These are phyloP conservation scores for Xylaria longipes DNA, from an alignment of 495 filamentous ascomycete species.

Conservation along the genomic window DNA sequence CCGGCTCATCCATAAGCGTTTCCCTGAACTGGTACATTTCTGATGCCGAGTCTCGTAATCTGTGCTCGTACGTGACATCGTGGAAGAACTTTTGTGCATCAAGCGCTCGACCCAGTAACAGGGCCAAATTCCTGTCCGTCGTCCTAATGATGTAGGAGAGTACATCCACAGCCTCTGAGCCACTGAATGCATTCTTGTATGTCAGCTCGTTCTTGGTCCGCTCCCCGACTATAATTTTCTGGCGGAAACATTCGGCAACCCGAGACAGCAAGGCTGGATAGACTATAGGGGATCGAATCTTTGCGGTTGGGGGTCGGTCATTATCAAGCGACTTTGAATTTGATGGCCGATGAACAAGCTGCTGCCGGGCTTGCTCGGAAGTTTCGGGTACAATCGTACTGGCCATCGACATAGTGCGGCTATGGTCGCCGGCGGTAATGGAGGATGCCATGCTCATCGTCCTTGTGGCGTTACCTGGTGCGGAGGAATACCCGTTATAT, in stretches of 20 bases:
- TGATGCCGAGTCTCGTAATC: constrained; percentile 83
- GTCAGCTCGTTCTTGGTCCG: constrained; percentile 95
- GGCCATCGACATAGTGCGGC: constrained; percentile 84
- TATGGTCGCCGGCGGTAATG: constrained; percentile 47
- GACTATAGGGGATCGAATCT: constrained; percentile 75
- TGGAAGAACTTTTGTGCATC: constrained; percentile 99
- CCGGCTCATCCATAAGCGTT: constrained; percentile 83
- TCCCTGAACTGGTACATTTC: constrained; percentile 98
- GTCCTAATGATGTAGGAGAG: constrained; percentile 96
- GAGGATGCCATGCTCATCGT: constrained; percentile 62
- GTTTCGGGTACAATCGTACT: constrained; percentile 69
- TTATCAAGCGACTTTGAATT: constrained; percentile 55
- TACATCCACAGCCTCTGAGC: constrained; percentile 92
- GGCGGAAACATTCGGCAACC: constrained; percentile 88
- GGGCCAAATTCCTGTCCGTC: constrained; percentile 90
- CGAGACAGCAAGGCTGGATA: constrained; percentile 91
- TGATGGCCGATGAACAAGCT: constrained; percentile 52
- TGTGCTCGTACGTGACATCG: constrained; percentile 97
- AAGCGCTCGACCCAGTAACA: constrained; percentile 89
- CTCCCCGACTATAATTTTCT: constrained; percentile 80
- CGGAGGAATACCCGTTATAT: constrained; percentile 35
- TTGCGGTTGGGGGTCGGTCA: constrained; percentile 56
- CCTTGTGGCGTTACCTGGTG: constrained; percentile 53
- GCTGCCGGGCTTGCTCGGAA: constrained; percentile 44
- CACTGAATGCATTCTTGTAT: constrained; percentile 96